Evolutionary conservation across 2,329 filamentous ascomycete species (phyloP).

Genomic region (Ascochyta rabiei): DNA sequence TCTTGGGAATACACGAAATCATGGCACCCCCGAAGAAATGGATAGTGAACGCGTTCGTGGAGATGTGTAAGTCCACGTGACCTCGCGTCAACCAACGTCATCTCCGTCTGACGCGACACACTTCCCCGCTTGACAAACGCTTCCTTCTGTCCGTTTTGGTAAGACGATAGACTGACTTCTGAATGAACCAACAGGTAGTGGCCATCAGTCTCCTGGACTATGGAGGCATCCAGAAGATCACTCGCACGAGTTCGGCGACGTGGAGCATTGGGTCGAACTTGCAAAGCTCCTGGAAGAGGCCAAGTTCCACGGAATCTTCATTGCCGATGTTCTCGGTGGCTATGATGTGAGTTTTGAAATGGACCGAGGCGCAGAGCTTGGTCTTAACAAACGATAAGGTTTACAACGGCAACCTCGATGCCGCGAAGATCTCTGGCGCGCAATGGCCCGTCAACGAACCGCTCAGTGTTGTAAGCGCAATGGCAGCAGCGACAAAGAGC

Average conservation of each 20-base stretch:
- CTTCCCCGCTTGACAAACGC: background rate
- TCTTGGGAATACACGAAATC: constrained; percentile 19
- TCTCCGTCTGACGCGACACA: background rate
- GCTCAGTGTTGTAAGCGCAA: constrained; percentile 66
- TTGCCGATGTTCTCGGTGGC: constrained; percentile 57
- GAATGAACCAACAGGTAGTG: constrained; percentile 26
- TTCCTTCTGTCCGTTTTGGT: background rate
- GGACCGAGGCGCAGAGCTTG: too few relatives aligned
- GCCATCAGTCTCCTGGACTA: constrained; percentile 58
- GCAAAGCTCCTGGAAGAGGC: constrained; percentile 48
- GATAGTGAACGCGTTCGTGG: constrained; percentile 53
- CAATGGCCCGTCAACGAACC: constrained; percentile 78
- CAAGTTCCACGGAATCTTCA: constrained; percentile 50
- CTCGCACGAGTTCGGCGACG: constrained; percentile 61
- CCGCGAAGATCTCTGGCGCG: constrained; percentile 66
- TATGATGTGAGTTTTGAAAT: constrained; percentile 60
- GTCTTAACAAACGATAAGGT: constrained; percentile 39
- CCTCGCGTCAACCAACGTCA: background rate
- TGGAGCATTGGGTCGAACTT: constrained; percentile 47
- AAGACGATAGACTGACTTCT: background rate
- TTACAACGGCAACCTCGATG: constrained; percentile 67
- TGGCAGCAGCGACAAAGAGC: constrained; percentile 70
- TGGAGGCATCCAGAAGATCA: constrained; percentile 70
- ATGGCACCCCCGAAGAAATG: constrained; percentile 42
- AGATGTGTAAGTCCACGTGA: constrained; percentile 46